Conservation (phyloP, 106 monocot species). For the Dioscorea zingiberensis region DNA sequence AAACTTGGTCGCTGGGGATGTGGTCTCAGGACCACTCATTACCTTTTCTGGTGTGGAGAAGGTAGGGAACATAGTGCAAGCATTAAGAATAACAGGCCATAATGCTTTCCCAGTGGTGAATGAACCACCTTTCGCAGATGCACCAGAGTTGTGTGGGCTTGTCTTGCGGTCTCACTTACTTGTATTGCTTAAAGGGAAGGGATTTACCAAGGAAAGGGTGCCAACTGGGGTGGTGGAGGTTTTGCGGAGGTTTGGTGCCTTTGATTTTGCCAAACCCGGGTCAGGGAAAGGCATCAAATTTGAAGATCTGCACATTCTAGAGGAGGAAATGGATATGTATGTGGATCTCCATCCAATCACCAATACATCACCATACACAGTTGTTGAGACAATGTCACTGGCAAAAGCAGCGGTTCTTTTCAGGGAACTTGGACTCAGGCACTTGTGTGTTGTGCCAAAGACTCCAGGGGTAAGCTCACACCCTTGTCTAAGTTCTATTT, state of each 20-base stretch:
- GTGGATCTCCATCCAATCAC: constrained; percentile 63
- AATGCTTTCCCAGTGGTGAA: constrained; percentile 86
- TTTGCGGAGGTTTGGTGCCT: constrained; percentile 38
- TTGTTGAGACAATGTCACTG: constrained; percentile 66
- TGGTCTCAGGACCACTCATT: constrained; percentile 63
- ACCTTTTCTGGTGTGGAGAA: constrained; percentile 70
- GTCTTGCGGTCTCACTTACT: constrained; percentile 72
- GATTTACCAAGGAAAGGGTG: constrained; percentile 54
- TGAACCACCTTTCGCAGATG: constrained; percentile 71
- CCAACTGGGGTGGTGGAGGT: constrained; percentile 20
- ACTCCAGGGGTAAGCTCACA: constrained; percentile 41
- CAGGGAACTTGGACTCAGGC: constrained; percentile 56
- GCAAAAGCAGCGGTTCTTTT: constrained; percentile 71
- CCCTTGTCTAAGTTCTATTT: not conserved
- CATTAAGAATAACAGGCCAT: constrained; percentile 70
- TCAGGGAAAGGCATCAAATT: constrained; percentile 68
- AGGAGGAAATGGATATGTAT: constrained; percentile 82
- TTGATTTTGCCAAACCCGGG: constrained; percentile 71
- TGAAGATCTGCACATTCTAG: constrained; percentile 44
- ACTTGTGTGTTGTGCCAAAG: constrained; percentile 72
- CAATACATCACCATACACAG: constrained; percentile 69
- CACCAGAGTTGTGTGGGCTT: constrained; percentile 67
- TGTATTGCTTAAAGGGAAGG: constrained; percentile 63
- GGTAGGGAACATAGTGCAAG: constrained; percentile 59
- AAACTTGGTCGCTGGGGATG: constrained; percentile 67